Base-by-base conservation (phyloP, 805 yeast genomes). In the Saccharomycopsis capsularis region DNA sequence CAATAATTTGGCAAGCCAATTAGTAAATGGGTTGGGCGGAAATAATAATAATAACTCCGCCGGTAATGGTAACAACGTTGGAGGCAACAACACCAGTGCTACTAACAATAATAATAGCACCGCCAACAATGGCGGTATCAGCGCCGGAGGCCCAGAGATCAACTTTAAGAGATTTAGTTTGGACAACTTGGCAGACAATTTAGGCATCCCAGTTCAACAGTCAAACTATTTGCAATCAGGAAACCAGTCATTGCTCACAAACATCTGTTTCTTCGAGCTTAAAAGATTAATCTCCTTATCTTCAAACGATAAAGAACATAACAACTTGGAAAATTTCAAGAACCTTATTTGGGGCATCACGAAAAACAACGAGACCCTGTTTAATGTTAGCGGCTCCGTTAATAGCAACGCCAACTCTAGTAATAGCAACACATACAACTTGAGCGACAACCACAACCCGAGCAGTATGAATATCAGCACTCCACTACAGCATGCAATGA, bases 181-280 rank as follows among this genome's bases (percentile, higher is more conserved):
- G 56, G 57, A 69, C 57, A 62, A 66, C 56, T 59, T 65, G 55
- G 75, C 75, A 9, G 75, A 71, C 44, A 74, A 71, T 35, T 61
- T 71, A 49, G 63, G 67, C 35, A 59, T 69, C 40, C 51, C 51
- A 22, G 44, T 47, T n/a, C 51, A 42, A 42, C 57, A 45, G 59
- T 61, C 42, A 56, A 38, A 16, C 16, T 47, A 59, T 16, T 67
- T 67, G 11, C 69, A 68, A 39, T 73, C 76, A 2, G 76, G 76
- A 15, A 61, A 66, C 29, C 76, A 71, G 47, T 63, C 75, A 13
- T 55, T 70, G 46, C 60, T 72, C 6, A 65, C 75, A 2, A 63
- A 64, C 30, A 59, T 64, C 32, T 68, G 73, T 47, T 71, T 70
- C 54, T 71, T 71, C 52, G 75, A 72, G 44, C 54, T 70, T 5